Base-by-base conservation (phyloP, 2,329 filamentous ascomycete species). In the Calycina marina region DNA sequence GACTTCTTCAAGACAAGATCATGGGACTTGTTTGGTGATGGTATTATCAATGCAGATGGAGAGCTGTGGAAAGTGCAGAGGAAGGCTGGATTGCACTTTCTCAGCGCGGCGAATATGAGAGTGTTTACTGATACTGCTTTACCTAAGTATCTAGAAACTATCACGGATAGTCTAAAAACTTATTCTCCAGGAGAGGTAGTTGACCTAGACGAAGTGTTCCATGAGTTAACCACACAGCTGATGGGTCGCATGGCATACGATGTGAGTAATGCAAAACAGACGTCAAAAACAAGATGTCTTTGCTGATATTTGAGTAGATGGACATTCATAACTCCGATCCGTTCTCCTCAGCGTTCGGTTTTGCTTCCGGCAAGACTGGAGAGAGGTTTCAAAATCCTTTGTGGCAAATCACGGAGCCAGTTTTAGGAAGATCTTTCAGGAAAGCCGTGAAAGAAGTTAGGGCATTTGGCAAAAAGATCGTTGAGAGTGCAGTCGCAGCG, bases 201-300 rank as follows among this genome's bases (percentile, higher is more conserved):
- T 2, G 69, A 78, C 45, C 50, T 78, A 29, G 69, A 77, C 43
- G 56, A 54, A n/a, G 55, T 72, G 2, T 66, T 77, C 28, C 68
- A 73, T 32, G 71, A 76, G 46, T 63, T 77, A 28, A 78, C 72
- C 1, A 77, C 72, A 14, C 62, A 70, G 36, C 47, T 77, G 14
- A 76, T 78, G 67, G 73, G 72, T n/a, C 63, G 63, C 39, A 73
- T 77, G 67, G 73, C 73, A 10, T 78, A 77, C 43, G 67, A 72
- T 46, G 63, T 60, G 49, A 42, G 36, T 25, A 17, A 20, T 2
- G 15, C 9, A 22, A 12, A 29, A 11, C 11, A 18, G 3, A 4
- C 17, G 18, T 14, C 4, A 4, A 4, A 5, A 20, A 13, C 25
- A 18, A 3, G 20, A 18, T 20, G 5, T 11, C 4, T 15, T 14